Evolutionary conservation across 768 basidiomycete genomes (phyloP).

Genomic region (Leccinum rimulosum): DNA sequence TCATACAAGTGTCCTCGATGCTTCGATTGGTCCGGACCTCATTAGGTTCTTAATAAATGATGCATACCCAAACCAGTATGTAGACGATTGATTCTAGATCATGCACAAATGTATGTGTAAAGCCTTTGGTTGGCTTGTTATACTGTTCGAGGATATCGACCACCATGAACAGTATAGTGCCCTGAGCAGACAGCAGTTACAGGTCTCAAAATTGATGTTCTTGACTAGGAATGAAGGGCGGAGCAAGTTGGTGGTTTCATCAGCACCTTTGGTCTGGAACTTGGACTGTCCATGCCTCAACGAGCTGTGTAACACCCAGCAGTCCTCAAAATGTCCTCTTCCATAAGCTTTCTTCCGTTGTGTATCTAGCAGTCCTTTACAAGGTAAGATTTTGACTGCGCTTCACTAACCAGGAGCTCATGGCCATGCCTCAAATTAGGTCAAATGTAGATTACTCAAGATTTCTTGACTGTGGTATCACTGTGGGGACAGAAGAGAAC

Average conservation of each 20-base stretch:
- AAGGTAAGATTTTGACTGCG: neutral
- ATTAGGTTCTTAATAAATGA: neutral
- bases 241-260: neutral
- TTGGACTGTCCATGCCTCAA: neutral
- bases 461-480: neutral
- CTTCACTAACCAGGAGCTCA: neutral
- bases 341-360: neutral
- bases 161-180: neutral
- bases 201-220: neutral
- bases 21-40: neutral
- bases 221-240: neutral
- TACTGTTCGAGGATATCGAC: neutral
- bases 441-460: neutral
- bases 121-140: neutral
- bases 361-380: neutral
- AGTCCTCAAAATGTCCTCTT: neutral
- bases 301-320: neutral
- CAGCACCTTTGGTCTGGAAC: neutral
- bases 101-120: neutral
- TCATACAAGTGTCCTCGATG: neutral
- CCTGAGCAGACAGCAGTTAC: neutral
- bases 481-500: neutral
- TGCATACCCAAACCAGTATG: neutral
- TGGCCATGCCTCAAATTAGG: neutral
- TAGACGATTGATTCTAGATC: neutral